phyloP scores from a whole-genome alignment of 2,329 filamentous ascomycete species.

The Paracamarosporium sp. region DNA sequence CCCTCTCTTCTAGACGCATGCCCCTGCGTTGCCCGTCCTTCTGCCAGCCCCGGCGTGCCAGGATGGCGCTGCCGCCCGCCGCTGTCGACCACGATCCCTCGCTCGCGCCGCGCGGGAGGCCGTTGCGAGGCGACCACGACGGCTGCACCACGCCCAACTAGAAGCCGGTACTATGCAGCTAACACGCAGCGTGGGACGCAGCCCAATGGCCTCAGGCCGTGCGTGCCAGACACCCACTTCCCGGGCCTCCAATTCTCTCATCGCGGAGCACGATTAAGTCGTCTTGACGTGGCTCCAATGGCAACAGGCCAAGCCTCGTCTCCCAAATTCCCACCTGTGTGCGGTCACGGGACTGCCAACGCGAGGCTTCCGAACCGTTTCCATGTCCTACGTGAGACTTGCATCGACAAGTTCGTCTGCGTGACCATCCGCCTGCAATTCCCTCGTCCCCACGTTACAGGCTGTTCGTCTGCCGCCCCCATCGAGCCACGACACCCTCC shows the following conservation, averaged over 20 bases:
- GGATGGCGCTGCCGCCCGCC: slow-evolving; percentile 27
- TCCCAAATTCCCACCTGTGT: slow-evolving; percentile 26
- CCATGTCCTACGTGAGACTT: slow-evolving; percentile 32
- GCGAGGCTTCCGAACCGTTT: slow-evolving; percentile 40
- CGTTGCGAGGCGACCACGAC: slow-evolving; percentile 27
- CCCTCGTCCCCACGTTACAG: slow-evolving; percentile 33
- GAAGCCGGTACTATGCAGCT: slow-evolving; percentile 25
- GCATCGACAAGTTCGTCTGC: slow-evolving; percentile 29
- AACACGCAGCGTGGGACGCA: slow-evolving; percentile 33
- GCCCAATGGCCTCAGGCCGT: slow-evolving; percentile 32
- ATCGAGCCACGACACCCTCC: slow-evolving; percentile 37
- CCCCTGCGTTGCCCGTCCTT: slow-evolving; percentile 36
- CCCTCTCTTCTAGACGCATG: slow-evolving; percentile 19
- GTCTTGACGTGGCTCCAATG: slow-evolving; percentile 47
- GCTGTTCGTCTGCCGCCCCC: slow-evolving; percentile 27
- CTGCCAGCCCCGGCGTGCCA: slow-evolving; percentile 25
- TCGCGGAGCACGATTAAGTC: slow-evolving; percentile 31
- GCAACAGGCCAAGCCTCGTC: slow-evolving; percentile 30
- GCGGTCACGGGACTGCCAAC: slow-evolving; percentile 37
- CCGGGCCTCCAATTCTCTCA: slow-evolving; percentile 35
- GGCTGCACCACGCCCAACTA: slow-evolving; percentile 30
- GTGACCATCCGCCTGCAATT: slow-evolving; percentile 40
- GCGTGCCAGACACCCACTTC: slow-evolving; percentile 32
- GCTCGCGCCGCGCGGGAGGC: slow-evolving; percentile 23
- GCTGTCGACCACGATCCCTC: slow-evolving; percentile 25